Evolutionary conservation across 164 flowering plant species (phyloP).

Genomic region (Vitis amurensis): DNA sequence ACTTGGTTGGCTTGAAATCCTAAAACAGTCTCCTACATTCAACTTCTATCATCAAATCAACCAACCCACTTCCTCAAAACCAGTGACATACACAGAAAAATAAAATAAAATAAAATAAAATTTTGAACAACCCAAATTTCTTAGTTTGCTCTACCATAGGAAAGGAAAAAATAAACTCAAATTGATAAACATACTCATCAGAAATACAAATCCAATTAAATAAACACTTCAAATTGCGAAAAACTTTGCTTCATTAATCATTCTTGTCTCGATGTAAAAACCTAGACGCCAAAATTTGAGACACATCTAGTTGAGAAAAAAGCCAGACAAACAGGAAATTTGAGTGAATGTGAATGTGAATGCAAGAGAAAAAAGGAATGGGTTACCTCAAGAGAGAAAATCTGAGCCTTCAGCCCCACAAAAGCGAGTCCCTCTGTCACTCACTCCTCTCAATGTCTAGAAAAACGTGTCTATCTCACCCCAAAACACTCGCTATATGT

Average conservation of each 20-base stretch:
- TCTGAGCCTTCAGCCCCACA: background rate
- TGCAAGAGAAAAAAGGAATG: background rate
- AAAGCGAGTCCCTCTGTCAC: background rate
- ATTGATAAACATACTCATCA: background rate
- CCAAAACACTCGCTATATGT: background rate
- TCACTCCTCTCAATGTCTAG: background rate
- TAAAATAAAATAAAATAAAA: background rate
- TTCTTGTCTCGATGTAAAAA: too few relatives aligned
- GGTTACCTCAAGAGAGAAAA: constrained; percentile 13
- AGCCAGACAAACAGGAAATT: background rate
- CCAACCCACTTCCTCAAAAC: constrained; percentile 8
- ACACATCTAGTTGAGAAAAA: background rate
- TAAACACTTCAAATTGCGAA: too few relatives aligned
- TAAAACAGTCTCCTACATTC: constrained; percentile 9
- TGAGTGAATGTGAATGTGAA: background rate
- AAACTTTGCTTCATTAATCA: too few relatives aligned
- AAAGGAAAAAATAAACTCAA: background rate
- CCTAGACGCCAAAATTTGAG: background rate
- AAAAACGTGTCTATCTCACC: background rate
- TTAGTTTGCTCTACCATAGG: background rate
- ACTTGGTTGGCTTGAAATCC: constrained; percentile 30
- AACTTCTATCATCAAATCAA: constrained; percentile 9
- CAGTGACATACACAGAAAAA: constrained; percentile 4
- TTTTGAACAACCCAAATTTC: constrained; percentile 8
- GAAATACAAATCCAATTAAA: constrained; percentile 1